Evolutionary conservation across 2,329 filamentous ascomycete genomes (phyloP).

Genomic region (Clarireedia paspali): DNA sequence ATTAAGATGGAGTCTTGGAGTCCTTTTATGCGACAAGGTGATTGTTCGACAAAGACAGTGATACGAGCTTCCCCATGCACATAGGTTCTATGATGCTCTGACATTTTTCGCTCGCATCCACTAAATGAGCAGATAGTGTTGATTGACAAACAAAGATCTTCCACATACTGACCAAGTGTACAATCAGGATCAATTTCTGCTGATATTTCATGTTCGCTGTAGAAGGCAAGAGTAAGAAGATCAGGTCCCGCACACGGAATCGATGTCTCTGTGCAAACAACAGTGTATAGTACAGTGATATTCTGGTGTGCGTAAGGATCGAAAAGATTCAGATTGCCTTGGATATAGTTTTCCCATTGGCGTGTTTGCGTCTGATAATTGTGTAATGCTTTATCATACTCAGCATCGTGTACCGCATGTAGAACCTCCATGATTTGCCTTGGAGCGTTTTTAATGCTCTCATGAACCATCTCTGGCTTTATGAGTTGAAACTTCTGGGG

Average conservation of each 20-base stretch:
- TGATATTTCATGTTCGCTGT: conserved; percentile 73
- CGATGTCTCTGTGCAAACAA: conserved; percentile 88
- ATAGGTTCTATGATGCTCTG: conserved; percentile 91
- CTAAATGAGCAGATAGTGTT: conserved; percentile 73
- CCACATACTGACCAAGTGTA: conserved; percentile 89
- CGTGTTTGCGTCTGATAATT: conserved; percentile 91
- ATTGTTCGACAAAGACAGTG: conserved; percentile 80
- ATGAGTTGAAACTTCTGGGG: conserved; percentile 80
- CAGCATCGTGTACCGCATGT: conserved; percentile 89
- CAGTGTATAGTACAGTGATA: conserved; percentile 88
- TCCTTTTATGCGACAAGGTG: conserved; percentile 56
- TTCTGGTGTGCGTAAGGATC: conserved; percentile 95
- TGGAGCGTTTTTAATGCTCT: conserved; percentile 70
- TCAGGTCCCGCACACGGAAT: conserved; percentile 89
- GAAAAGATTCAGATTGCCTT: conserved; percentile 81
- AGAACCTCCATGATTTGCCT: conserved; percentile 87
- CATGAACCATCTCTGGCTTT: conserved; percentile 89
- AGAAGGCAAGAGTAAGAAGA: conserved; percentile 84
- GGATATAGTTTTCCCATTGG: conserved; percentile 93
- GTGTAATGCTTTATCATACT: conserved; percentile 91
- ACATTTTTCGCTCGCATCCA: conserved; percentile 81
- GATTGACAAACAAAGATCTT: conserved; percentile 74
- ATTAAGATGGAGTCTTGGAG: conserved; percentile 76
- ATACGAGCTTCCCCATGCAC: conserved; percentile 94
- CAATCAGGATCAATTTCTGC: conserved; percentile 71